phyloP scores from a whole-genome alignment of 345 rosid species.

The Litchi chinensis region DNA sequence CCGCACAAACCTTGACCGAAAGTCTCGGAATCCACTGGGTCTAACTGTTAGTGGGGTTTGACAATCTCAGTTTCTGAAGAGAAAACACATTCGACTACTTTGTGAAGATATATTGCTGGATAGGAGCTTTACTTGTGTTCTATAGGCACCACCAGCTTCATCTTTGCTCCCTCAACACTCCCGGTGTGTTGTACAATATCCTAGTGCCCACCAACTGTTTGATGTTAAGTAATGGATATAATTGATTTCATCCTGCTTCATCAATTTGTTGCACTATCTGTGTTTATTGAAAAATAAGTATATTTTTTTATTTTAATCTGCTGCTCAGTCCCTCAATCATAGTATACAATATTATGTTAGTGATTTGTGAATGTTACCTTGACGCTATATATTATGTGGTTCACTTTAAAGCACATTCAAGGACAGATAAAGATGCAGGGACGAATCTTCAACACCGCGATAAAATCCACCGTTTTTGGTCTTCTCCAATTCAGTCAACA shows the following conservation, averaged over 20 bases:
- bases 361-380: no score
- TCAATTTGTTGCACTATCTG: neutral
- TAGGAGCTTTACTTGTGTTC: neutral
- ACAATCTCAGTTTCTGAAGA: neutral
- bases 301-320: no score
- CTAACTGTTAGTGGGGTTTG: neutral
- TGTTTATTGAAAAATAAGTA: neutral
- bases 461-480: constrained; percentile 5
- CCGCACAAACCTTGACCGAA: neutral
- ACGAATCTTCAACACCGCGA: constrained; percentile 14
- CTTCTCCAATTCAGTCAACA: constrained; percentile 26
- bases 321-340: no score
- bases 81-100: no score
- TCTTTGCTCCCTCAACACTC: neutral
- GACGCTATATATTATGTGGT: neutral
- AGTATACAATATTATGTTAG: no score
- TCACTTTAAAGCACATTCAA: neutral
- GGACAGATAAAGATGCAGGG: constrained; percentile 30
- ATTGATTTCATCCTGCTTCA: neutral
- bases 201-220: constrained; percentile 1
- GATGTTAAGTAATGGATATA: neutral
- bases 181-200: neutral
- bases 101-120: neutral
- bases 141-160: neutral
- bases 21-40: neutral